Evolutionary conservation across 345 rosid species (phyloP), one percentile per base, ranked within the genome.

Genomic region (Pugionium dolabratum): DNA sequence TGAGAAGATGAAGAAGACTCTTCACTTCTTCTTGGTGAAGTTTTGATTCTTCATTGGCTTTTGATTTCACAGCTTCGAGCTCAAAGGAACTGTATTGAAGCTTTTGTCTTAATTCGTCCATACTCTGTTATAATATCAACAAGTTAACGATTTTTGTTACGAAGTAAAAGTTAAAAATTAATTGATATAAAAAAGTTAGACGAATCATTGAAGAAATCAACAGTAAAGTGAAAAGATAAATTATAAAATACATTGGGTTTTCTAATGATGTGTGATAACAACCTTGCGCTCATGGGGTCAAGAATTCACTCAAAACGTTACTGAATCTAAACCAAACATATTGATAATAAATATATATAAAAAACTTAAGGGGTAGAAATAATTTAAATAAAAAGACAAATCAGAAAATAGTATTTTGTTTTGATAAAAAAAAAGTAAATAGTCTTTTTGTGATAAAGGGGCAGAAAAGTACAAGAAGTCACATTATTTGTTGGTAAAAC

Each of bases 61-160:
- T 86, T 54, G 75, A 66, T 79, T 80, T 91, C 31, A 81, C 61
- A 1, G 90, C 59, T 51, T 91, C 93, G 4, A 91, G 73, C 64
- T 91, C 95, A 2, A 87, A 49, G 10, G 81, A 62, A 40, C 78
- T 73, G 75, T 46, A 83, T 25, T 87, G 77, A 56, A 95, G 88
- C 80, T 82, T 85, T 76, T 87, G 83, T 72, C 80, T 82, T 78
- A 87, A 56, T 6, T 83, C 93, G 60, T 85, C 90, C 61, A 81
- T 33, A 52, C 67, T 74, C 97, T 94, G 94, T 52, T 59, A 48
- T 54, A 52, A 63, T 9, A 31, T 26, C 34, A 40, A 42, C 6
- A 52, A 1, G 3, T 9, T 27, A 7, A 10, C n/a, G 60, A 9
- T 5, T 2, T 7, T 33, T 51, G 7, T 32, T n/a, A 40, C 37